phyloP scores from a whole-genome alignment of 1,284 basidiomycete species.

The Vanrija sp. region DNA sequence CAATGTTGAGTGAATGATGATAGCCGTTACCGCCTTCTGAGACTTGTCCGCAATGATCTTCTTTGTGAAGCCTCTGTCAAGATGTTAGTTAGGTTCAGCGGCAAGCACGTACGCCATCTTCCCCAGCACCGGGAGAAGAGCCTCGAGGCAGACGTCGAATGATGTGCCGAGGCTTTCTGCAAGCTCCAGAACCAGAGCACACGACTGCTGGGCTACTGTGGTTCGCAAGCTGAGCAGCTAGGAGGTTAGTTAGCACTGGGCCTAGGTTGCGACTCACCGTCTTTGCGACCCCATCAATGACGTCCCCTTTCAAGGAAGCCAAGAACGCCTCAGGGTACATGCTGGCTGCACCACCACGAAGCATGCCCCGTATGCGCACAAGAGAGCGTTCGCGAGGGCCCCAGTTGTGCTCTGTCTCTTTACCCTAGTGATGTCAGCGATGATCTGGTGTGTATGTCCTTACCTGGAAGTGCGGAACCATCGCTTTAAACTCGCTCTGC shows the following conservation, averaged over 20 bases:
- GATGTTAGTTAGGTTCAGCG: background rate
- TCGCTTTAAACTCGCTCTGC: constrained; percentile 73
- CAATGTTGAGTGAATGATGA: constrained; percentile 68
- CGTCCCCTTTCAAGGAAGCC: constrained; percentile 65
- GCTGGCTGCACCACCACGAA: constrained; percentile 73
- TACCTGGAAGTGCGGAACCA: constrained; percentile 78
- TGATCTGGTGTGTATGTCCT: constrained; percentile 11
- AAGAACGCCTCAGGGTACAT: constrained; percentile 73
- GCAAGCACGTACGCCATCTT: constrained; percentile 61
- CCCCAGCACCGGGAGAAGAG: constrained; percentile 68
- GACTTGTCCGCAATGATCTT: constrained; percentile 85
- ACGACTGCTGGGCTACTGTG: constrained; percentile 78
- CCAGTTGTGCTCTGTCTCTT: constrained; percentile 98
- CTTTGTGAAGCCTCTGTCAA: constrained; percentile 68
- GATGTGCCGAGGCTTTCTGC: constrained; percentile 63
- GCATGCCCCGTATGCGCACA: constrained; percentile 80
- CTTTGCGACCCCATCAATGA: constrained; percentile 79
- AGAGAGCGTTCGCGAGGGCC: constrained; percentile 73
- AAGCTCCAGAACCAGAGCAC: constrained; percentile 73
- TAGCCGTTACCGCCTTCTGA: constrained; percentile 64
- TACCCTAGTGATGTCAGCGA: constrained; percentile 59
- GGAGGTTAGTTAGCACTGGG: constrained; percentile 5
- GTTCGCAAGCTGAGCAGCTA: constrained; percentile 86
- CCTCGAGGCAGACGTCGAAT: constrained; percentile 74
- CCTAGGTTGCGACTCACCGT: constrained; percentile 58